A percentile compares a stretch with the other conserved stretches of the same genome.
These are phyloP conservation scores for Bipolaris bicolor DNA, from an alignment of 2,329 filamentous ascomycete species.

Conservation along the genomic window DNA sequence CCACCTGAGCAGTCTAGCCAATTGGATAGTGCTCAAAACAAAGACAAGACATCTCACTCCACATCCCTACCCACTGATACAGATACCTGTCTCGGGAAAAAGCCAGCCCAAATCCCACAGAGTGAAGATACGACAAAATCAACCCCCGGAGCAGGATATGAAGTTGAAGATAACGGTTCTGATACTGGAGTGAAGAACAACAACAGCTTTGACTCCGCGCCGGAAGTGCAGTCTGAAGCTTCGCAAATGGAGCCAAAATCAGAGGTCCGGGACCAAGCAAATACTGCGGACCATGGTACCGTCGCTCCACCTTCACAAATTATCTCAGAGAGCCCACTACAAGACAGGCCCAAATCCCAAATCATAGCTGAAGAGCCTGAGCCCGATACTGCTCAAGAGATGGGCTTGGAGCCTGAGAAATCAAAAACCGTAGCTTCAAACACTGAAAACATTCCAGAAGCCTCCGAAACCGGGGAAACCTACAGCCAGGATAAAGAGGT, in stretches of 20 bases:
- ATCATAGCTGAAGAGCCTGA: not conserved
- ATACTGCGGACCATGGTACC: slow-evolving; percentile 11
- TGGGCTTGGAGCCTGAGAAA: not conserved
- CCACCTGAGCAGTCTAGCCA: not conserved
- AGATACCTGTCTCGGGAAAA: not conserved
- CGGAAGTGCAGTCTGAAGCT: slow-evolving; percentile 26
- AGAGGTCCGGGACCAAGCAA: not conserved
- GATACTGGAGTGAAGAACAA: slow-evolving; percentile 37
- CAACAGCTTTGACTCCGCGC: slow-evolving; percentile 31
- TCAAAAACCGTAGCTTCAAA: not conserved
- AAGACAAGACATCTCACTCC: not conserved
- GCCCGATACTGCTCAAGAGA: not conserved
- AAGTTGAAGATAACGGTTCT: slow-evolving; percentile 13
- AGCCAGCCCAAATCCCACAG: not conserved
- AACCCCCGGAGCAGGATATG: not conserved
- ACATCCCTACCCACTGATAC: not conserved
- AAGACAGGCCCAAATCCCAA: not conserved
- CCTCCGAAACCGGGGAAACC: not conserved
- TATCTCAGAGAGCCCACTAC: not conserved
- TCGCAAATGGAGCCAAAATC: slow-evolving; percentile 6
- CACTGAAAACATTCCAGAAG: not conserved
- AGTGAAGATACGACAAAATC: not conserved
- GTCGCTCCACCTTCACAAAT: not conserved
- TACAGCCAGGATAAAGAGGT: not conserved
- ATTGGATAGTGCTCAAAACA: not conserved